A percentile compares a stretch with the other conserved stretches of the same genome.
phyloP scores from a whole-genome alignment of 2,329 filamentous ascomycete species.

The Epichloe baconii region DNA sequence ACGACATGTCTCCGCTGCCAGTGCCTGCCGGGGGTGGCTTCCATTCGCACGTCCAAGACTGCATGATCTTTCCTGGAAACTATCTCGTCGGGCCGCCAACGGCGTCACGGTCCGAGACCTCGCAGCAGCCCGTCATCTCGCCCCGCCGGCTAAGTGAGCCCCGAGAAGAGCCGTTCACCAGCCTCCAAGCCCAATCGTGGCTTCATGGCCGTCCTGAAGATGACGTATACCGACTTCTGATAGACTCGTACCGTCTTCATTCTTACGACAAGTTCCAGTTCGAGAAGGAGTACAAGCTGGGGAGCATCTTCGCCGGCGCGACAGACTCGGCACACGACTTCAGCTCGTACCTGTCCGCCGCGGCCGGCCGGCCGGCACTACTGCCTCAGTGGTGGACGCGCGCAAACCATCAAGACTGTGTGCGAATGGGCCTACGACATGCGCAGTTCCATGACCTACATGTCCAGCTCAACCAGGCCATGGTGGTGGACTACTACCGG shows the following conservation, averaged over 20 bases:
- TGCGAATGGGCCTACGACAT: slow-evolving; percentile 12
- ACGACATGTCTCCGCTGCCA: slow-evolving; percentile 1
- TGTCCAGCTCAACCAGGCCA: slow-evolving; percentile 13
- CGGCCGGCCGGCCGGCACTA: slow-evolving; percentile 9
- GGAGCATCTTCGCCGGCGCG: slow-evolving; percentile 11
- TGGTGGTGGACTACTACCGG: slow-evolving; percentile 23
- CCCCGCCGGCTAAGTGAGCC: slow-evolving; percentile 8
- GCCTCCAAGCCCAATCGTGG: slow-evolving; percentile 20
- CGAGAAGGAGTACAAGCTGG: slow-evolving; percentile 6
- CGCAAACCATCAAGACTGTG: slow-evolving; percentile 20
- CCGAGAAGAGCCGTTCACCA: slow-evolving; percentile 19
- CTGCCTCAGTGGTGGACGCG: slow-evolving; percentile 27
- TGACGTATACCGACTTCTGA: slow-evolving; percentile 28
- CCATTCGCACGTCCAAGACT: slow-evolving; percentile 1
- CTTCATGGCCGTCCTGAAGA: slow-evolving; percentile 23
- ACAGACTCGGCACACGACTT: slow-evolving; percentile 16
- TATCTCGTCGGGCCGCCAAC: background rate
- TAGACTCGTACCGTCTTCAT: slow-evolving; percentile 30
- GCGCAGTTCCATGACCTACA: slow-evolving; percentile 15
- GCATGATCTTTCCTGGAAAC: slow-evolving; percentile 1
- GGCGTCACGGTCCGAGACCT: background rate
- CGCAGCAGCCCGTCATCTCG: slow-evolving; percentile 1
- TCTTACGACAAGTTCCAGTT: slow-evolving; percentile 18
- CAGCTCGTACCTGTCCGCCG: slow-evolving; percentile 16
- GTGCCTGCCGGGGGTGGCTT: background rate